A percentile compares a stretch with the other conserved stretches of the same genome.
Conservation (phyloP, 1,284 basidiomycete genomes). For the Bondarzewia mesenterica region DNA sequence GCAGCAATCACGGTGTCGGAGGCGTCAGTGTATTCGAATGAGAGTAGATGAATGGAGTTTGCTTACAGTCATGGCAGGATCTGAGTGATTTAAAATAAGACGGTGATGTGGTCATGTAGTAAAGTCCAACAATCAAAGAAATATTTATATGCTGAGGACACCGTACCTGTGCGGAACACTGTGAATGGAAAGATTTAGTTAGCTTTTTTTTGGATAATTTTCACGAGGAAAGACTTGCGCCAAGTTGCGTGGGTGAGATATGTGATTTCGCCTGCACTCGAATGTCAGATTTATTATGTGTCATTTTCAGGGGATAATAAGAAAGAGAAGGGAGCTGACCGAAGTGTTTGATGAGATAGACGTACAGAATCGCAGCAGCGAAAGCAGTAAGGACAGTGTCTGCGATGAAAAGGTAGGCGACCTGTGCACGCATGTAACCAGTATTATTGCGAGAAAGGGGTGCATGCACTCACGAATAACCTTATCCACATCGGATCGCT, state of each 20-base stretch:
- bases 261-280: neutral
- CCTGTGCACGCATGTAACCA: slow-evolving; percentile 3
- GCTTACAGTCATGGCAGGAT: slow-evolving; percentile 5
- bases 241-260: neutral
- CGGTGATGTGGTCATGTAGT: no score
- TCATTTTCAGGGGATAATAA: neutral
- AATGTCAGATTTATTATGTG: no score
- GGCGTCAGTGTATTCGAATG: neutral
- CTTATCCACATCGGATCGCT: slow-evolving; percentile 16
- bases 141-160: neutral
- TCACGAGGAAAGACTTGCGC: neutral
- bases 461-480: slow-evolving; percentile 8
- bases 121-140: neutral
- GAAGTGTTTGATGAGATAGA: neutral
- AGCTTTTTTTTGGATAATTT: neutral
- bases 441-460: neutral
- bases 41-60: neutral
- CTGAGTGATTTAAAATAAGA: neutral
- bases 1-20: neutral
- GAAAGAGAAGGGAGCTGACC: neutral
- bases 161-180: neutral
- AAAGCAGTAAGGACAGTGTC: slow-evolving; percentile 22
- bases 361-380: neutral
- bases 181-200: neutral
- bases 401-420: slow-evolving; percentile 18